Evolutionary conservation across 805 yeast species (phyloP).

Genomic region (Yamadazyma philogaea): DNA sequence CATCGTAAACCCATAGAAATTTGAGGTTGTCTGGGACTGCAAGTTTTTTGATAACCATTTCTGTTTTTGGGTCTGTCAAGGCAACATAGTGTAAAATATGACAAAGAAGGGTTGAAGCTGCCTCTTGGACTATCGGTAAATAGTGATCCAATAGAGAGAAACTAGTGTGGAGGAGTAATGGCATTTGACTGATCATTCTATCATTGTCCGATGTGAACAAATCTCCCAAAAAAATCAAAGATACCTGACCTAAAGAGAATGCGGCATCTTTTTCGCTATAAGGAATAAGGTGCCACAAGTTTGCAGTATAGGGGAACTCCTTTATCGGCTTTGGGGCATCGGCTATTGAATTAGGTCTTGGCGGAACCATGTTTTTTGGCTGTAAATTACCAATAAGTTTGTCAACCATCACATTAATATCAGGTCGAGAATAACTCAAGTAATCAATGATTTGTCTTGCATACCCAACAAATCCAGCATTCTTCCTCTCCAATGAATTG

Average conservation of each 20-base stretch:
- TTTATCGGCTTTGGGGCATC: slow-evolving; percentile 5
- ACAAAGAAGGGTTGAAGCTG: slow-evolving; percentile 72
- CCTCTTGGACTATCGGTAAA: slow-evolving; percentile 75
- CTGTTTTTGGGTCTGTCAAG: slow-evolving; percentile 51
- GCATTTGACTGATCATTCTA: slow-evolving; percentile 54
- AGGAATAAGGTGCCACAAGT: slow-evolving; percentile 56
- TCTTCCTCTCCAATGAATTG: slow-evolving; percentile 66
- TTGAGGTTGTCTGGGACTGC: slow-evolving; percentile 47
- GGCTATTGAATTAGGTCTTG: slow-evolving; percentile 27
- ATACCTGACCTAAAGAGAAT: slow-evolving; percentile 83
- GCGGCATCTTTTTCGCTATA: slow-evolving; percentile 64
- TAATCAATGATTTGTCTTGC: slow-evolving; percentile 81
- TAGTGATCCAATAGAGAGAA: slow-evolving; percentile 87
- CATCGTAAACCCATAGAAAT: slow-evolving; percentile 81
- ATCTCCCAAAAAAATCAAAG: slow-evolving; percentile 82
- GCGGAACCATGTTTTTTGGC: slow-evolving; percentile 89
- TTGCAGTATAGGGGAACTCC: slow-evolving; percentile 71
- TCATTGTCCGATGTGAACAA: slow-evolving; percentile 67
- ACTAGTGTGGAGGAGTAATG: slow-evolving; percentile 74
- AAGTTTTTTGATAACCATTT: slow-evolving; percentile 54
- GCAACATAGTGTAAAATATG: slow-evolving; percentile 67
- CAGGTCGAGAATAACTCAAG: slow-evolving; percentile 53
- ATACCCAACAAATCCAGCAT: slow-evolving; percentile 70
- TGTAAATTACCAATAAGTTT: slow-evolving; percentile 66
- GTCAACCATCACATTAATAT: slow-evolving; percentile 50